Conservation (phyloP, 164 flowering plant genomes). For the Magnolia officinalis region DNA sequence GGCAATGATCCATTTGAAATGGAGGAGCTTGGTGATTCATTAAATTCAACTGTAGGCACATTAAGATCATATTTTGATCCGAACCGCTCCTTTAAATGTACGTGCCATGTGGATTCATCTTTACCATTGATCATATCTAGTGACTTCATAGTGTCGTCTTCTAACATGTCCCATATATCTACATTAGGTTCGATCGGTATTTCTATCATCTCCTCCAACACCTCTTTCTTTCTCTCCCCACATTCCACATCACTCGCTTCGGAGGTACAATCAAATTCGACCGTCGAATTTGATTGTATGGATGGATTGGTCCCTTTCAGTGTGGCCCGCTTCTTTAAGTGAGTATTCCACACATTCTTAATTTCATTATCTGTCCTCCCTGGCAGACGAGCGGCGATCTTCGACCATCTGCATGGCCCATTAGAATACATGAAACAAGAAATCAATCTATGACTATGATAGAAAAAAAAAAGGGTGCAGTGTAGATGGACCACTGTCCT, state of each 20-base stretch:
- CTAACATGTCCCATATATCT: slow-evolving; percentile 12
- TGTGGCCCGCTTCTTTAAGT: slow-evolving; percentile 53
- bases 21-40: slow-evolving; percentile 10
- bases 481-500: not conserved
- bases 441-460: not conserved
- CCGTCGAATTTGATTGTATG: not conserved
- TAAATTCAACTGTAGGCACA: not conserved
- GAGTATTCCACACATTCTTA: slow-evolving; percentile 84
- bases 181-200: slow-evolving; percentile 1
- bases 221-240: not conserved
- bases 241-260: not conserved
- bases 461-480: not conserved
- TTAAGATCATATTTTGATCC: not conserved
- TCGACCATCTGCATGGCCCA: slow-evolving; percentile 58
- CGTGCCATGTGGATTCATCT: not conserved
- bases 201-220: not conserved
- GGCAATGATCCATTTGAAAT: not conserved
- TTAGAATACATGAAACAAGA: not conserved
- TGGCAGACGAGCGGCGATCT: slow-evolving; percentile 66
- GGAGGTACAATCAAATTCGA: not conserved
- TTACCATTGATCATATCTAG: not conserved
- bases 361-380: slow-evolving; percentile 91
- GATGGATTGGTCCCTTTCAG: slow-evolving; percentile 4
- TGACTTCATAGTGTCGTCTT: not conserved
- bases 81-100: not conserved